Evolutionary conservation across 176 grass and related monocot genomes (phyloP).

Genomic region (Aegilops bicornis): DNA sequence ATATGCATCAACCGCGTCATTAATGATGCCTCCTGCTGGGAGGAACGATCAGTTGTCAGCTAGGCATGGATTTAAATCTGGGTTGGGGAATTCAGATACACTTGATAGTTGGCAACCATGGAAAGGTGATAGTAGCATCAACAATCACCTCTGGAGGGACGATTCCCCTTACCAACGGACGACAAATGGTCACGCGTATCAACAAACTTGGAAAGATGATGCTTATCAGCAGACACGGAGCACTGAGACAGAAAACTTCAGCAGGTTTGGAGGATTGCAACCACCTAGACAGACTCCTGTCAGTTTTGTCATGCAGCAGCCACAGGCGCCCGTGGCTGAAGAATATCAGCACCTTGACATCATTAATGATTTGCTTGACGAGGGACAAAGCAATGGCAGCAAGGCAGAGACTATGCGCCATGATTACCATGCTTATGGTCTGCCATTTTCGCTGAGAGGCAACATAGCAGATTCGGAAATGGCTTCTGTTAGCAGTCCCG

Average conservation of each 20-base stretch:
- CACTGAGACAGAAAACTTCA: slow-evolving; percentile 36
- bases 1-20: slow-evolving; percentile 47
- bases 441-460: slow-evolving; percentile 47
- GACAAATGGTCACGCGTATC: slow-evolving; percentile 27
- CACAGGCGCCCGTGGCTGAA: slow-evolving; percentile 38
- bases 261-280: slow-evolving; percentile 29
- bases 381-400: slow-evolving; percentile 54
- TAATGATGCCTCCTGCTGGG: slow-evolving; percentile 40
- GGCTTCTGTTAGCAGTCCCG: slow-evolving; percentile 35
- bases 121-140: slow-evolving; percentile 42
- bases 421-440: slow-evolving; percentile 43
- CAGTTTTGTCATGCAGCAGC: slow-evolving; percentile 38
- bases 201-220: slow-evolving; percentile 36
- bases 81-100: slow-evolving; percentile 33
- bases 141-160: slow-evolving; percentile 38
- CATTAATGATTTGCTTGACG: slow-evolving; percentile 88
- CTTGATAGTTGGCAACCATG: slow-evolving; percentile 50
- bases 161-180: slow-evolving; percentile 33
- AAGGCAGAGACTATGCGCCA: slow-evolving; percentile 37
- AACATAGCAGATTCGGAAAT: slow-evolving; percentile 28
- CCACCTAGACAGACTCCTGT: slow-evolving; percentile 31
- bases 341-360: slow-evolving; percentile 92
- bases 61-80: slow-evolving; percentile 55
- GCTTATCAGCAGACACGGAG: slow-evolving; percentile 40
- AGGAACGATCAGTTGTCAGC: slow-evolving; percentile 39